Conservation (phyloP, 805 yeast genomes). For the Saccharomycopsis selenospora region DNA sequence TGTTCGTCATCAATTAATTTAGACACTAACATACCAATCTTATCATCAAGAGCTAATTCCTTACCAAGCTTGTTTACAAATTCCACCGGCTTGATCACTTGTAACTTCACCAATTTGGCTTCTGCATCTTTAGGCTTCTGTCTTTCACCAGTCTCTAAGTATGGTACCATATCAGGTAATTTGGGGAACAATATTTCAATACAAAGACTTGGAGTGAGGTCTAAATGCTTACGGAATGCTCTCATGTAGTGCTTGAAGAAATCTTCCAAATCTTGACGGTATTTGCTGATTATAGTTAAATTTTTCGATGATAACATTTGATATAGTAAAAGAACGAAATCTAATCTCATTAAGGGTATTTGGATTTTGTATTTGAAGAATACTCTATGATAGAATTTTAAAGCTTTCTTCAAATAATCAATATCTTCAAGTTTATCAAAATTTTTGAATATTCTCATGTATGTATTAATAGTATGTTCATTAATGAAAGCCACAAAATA, state of each 20-base stretch:
- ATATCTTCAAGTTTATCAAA: conserved; percentile 51
- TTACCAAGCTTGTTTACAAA: conserved; percentile 22
- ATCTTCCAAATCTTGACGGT: conserved; percentile 52
- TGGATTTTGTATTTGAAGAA: conserved; percentile 58
- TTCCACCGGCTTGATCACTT: conserved; percentile 22
- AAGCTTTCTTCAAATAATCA: conserved; percentile 53
- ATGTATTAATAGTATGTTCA: conserved; percentile 56
- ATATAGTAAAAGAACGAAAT: conserved; percentile 56
- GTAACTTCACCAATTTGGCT: conserved; percentile 19
- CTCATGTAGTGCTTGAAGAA: conserved; percentile 62
- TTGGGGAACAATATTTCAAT: conserved; percentile 65
- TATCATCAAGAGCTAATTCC: conserved; percentile 18
- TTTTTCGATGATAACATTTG: conserved; percentile 38
- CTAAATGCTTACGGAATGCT: conserved; percentile 41
- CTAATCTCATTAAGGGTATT: conserved; percentile 56
- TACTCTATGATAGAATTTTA: conserved; percentile 65
- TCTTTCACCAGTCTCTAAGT: conserved; percentile 52
- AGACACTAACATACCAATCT: conserved; percentile 44
- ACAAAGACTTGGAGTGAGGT: conserved; percentile 45
- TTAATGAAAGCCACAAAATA: conserved; percentile 44
- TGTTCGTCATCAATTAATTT: conserved; percentile 41
- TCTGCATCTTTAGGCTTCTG: conserved; percentile 6
- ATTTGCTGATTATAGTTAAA: conserved; percentile 23
- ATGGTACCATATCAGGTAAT: conserved; percentile 39
- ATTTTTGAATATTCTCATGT: conserved; percentile 51